Percentiles rank a stretch among this genome's conserved stretches.
These are phyloP conservation scores for Vickermania spadyakhi DNA, from an alignment of 208 protist genomes.

Conservation along the genomic window DNA sequence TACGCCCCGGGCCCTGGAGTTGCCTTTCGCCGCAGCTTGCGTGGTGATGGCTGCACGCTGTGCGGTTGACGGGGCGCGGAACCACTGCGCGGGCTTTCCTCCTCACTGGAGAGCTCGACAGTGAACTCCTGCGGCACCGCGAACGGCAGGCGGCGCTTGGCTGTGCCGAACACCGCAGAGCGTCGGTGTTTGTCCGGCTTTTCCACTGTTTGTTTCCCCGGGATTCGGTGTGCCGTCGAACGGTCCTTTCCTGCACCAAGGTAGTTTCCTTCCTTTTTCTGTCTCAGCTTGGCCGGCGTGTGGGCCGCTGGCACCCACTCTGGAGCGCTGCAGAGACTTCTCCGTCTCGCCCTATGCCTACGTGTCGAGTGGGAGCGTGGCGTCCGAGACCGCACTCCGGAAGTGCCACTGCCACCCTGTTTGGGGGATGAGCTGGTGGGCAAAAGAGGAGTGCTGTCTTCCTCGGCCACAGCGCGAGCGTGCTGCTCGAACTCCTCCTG, in stretches of 20 bases:
- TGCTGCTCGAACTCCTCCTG: conserved; percentile 19
- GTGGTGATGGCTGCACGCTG: too few species aligned
- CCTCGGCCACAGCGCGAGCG: not conserved
- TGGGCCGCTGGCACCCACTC: not conserved
- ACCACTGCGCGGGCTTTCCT: not conserved
- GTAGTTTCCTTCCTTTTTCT: not conserved
- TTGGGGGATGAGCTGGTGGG: not conserved
- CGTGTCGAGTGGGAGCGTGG: not conserved
- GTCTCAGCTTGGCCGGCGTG: not conserved
- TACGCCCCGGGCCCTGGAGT: conserved; percentile 56
- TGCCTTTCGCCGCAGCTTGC: too few species aligned
- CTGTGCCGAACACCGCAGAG: not conserved
- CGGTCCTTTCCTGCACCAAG: not conserved
- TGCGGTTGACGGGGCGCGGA: conserved; percentile 10
- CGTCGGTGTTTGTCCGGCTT: not conserved
- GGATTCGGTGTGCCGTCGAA: too few species aligned
- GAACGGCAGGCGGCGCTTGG: not conserved
- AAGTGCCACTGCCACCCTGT: not conserved
- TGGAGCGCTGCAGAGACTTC: too few species aligned
- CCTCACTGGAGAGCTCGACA: not conserved
- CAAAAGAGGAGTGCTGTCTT: not conserved
- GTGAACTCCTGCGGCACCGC: not conserved
- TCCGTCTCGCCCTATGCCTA: too few species aligned
- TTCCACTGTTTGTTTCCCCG: too few species aligned
- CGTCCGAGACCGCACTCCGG: not conserved